Conservation (phyloP, 1,284 basidiomycete species). For the Malassezia vespertilionis region DNA sequence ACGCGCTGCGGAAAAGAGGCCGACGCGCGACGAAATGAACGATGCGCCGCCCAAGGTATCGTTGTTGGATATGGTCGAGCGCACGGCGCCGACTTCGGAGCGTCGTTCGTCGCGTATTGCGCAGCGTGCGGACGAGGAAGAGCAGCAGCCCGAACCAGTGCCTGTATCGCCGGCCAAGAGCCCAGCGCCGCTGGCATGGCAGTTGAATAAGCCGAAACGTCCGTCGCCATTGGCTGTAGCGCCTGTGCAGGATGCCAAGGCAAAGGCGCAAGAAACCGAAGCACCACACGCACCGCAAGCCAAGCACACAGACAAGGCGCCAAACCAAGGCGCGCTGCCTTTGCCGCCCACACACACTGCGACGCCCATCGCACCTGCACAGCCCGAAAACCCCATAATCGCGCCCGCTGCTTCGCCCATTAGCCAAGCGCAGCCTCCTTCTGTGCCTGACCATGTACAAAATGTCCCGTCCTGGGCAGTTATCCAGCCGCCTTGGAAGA, state of each 20-base stretch:
- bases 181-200: neutral
- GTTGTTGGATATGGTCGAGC: slow-evolving; percentile 32
- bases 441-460: neutral
- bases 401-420: neutral
- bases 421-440: neutral
- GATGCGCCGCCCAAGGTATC: slow-evolving; percentile 25
- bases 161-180: neutral
- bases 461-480: slow-evolving; percentile 5
- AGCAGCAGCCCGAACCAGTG: neutral
- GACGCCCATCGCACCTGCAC: no score
- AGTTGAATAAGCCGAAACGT: slow-evolving; percentile 13
- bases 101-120: slow-evolving; percentile 15
- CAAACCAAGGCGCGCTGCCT: no score
- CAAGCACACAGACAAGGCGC: no score
- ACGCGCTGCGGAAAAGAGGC: slow-evolving; percentile 6
- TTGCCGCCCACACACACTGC: no score
- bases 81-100: slow-evolving; percentile 23
- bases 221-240: slow-evolving; percentile 14
- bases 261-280: no score
- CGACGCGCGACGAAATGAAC: slow-evolving; percentile 18
- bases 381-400: neutral
- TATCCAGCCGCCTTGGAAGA: neutral
- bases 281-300: no score
- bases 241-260: no score
- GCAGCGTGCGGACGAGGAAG: neutral